Base-by-base conservation (phyloP, 352 stramenopile species). In the Hyaloperonospora brassicae region DNA sequence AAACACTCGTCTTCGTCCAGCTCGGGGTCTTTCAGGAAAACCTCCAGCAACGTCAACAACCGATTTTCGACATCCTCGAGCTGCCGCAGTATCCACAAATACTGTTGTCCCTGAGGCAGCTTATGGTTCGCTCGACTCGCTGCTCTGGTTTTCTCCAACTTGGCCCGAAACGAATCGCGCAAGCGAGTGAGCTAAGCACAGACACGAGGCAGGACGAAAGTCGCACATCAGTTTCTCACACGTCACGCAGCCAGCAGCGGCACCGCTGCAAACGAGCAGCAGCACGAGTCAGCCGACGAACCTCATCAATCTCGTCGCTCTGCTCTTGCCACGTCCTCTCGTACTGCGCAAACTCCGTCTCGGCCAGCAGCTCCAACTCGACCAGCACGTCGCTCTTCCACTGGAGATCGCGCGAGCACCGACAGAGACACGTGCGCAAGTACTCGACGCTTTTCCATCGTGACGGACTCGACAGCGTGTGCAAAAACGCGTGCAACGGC, bases 381-480 rank as follows among this genome's bases (percentile, higher is more conserved):
- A 55, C 54, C 5, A 74, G 66, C 5, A 93, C 72, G 30, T 87
- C 74, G 34, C 65, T 72, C 41, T 93, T 93, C 84, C 84, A 93
- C 47, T 76, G 76, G 49, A 92, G 66, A 57, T 91, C 84, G 5
- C 84, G 72, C 13, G 79, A 91, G 35, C 81, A 88, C 13, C 71
- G 72, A 11, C 76, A 66, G 48, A 93, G 50, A 59, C 73, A 88
- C 48, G 89, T 76, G 40, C 88, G 88, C 27, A 93, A 66, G 52
- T 88, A 89, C 27, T 90, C 81, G 34, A 93, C 64, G 62, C 84
- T 93, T 9, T 74, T 76, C 81, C 81, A 93, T 30, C 72, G 78
- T 25, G 84, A 89, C 17, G 71, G 68, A 4, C 49, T 70, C 11
- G 75, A 73, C 21, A 93, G 52, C 1, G 71, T 62, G 35, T 75